Evolutionary conservation across 768 basidiomycete species (phyloP).

Genomic region (Zangia roseola): DNA sequence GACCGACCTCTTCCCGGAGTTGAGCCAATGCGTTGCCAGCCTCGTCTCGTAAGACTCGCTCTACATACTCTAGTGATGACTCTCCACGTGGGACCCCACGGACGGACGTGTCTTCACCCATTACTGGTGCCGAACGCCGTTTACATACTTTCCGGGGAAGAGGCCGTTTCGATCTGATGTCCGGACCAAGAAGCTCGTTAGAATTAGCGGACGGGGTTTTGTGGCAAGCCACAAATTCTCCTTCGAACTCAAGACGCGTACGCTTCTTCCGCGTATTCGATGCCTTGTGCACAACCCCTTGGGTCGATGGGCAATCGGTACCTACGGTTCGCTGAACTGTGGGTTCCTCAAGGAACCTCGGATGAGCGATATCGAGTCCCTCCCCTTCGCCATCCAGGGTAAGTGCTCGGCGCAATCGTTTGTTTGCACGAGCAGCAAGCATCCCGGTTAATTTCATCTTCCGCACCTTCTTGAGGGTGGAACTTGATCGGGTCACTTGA

Average conservation of each 20-base stretch:
- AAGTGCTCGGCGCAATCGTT: constrained; percentile 14
- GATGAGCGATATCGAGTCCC: not conserved
- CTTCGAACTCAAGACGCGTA: constrained; percentile 18
- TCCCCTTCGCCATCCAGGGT: not conserved
- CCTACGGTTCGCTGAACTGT: not conserved
- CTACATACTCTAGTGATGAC: constrained; percentile 13
- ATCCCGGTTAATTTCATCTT: not conserved
- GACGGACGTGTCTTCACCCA: not conserved
- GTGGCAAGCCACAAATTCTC: not conserved
- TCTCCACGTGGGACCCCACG: not conserved
- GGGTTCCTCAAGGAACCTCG: not conserved
- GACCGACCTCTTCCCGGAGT: constrained; percentile 3
- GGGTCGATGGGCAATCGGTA: not conserved
- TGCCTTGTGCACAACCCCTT: not conserved
- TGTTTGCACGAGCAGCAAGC: constrained; percentile 3
- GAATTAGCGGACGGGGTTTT: not conserved
- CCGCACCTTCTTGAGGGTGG: not conserved
- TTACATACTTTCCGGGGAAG: constrained; percentile 19
- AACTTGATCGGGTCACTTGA: not conserved
- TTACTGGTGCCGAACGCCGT: not conserved
- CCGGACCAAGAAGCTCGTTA: constrained; percentile 15
- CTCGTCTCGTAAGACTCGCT: constrained; percentile 19
- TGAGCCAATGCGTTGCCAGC: constrained; percentile 13
- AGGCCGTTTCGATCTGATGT: constrained; percentile 19
- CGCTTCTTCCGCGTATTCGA: constrained; percentile 16